Evolutionary conservation across 2,329 filamentous ascomycete genomes (phyloP).

Genomic region (Aureobasidium lini): DNA sequence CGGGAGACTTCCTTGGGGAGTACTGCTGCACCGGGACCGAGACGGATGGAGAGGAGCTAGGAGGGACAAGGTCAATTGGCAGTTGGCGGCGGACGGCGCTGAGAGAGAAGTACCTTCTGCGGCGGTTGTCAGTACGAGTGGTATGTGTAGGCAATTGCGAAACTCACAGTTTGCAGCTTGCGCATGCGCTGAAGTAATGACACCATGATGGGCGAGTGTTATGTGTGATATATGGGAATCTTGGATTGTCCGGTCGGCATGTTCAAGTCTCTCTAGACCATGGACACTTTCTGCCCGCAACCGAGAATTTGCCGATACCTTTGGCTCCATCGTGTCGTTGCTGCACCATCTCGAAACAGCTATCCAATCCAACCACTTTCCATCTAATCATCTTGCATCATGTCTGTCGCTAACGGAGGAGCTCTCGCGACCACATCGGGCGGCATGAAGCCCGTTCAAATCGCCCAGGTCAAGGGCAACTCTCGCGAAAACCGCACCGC

Average conservation of each 20-base stretch:
- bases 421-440: slow-evolving; percentile 17
- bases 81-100: slow-evolving; percentile 1
- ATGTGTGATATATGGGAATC: not conserved
- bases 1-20: slow-evolving; percentile 68
- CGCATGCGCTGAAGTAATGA: slow-evolving; percentile 62
- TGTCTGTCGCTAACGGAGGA: slow-evolving; percentile 10
- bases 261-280: not conserved
- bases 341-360: not conserved
- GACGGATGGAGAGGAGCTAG: slow-evolving; percentile 66
- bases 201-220: slow-evolving; percentile 37
- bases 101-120: slow-evolving; percentile 15
- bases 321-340: not conserved
- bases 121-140: slow-evolving; percentile 2
- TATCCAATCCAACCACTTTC: not conserved
- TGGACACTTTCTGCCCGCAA: not conserved
- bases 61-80: slow-evolving; percentile 18
- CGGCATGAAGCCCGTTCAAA: slow-evolving; percentile 27
- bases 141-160: too few species aligned
- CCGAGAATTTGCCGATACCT: not conserved
- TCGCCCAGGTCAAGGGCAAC: slow-evolving; percentile 28
- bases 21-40: slow-evolving; percentile 75
- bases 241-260: not conserved
- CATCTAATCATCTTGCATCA: slow-evolving; percentile 2
- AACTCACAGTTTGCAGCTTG: slow-evolving; percentile 62
- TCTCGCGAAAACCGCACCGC: slow-evolving; percentile 87